phyloP scores from a whole-genome alignment of 1,284 basidiomycete genomes.

The Apiotrichum sp. region DNA sequence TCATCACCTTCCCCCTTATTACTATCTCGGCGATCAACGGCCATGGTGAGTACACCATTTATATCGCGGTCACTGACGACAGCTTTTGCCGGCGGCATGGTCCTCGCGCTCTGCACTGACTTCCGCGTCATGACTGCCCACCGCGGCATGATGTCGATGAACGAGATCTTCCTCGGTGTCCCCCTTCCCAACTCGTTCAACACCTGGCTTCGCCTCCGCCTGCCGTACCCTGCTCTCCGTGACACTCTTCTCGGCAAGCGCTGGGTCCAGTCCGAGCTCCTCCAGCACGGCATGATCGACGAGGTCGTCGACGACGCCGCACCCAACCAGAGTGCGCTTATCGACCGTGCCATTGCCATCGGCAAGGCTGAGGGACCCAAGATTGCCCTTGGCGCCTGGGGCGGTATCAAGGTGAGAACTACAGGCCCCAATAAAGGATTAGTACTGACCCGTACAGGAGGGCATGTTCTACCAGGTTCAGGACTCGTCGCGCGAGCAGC shows the following conservation, averaged over 20 bases:
- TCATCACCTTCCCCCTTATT: slow-evolving; percentile 49
- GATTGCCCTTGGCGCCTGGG: slow-evolving; percentile 50
- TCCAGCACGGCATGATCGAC: slow-evolving; percentile 65
- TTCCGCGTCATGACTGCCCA: slow-evolving; percentile 83
- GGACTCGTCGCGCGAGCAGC: slow-evolving; percentile 38
- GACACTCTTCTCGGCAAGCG: slow-evolving; percentile 74
- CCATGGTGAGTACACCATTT: slow-evolving; percentile 49
- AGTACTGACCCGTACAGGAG: slow-evolving; percentile 21
- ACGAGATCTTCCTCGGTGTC: slow-evolving; percentile 84
- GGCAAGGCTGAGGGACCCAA: slow-evolving; percentile 46
- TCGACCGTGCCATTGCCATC: slow-evolving; percentile 49
- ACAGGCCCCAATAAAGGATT: too few species aligned
- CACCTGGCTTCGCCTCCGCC: slow-evolving; percentile 61
- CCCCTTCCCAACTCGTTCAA: slow-evolving; percentile 68
- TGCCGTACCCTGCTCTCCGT: slow-evolving; percentile 60
- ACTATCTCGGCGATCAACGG: slow-evolving; percentile 86
- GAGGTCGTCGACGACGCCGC: slow-evolving; percentile 55
- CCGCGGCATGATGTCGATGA: slow-evolving; percentile 84
- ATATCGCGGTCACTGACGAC: not conserved
- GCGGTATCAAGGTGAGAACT: slow-evolving; percentile 46
- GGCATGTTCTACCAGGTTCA: slow-evolving; percentile 48
- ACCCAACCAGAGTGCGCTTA: slow-evolving; percentile 47
- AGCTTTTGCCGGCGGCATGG: slow-evolving; percentile 79
- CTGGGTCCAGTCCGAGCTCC: slow-evolving; percentile 69
- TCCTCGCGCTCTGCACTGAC: slow-evolving; percentile 75